A percentile compares a stretch with the other conserved stretches of the same genome.
These are phyloP conservation scores for Pleurotus eryngii DNA, from an alignment of 768 basidiomycete species.

Conservation along the genomic window DNA sequence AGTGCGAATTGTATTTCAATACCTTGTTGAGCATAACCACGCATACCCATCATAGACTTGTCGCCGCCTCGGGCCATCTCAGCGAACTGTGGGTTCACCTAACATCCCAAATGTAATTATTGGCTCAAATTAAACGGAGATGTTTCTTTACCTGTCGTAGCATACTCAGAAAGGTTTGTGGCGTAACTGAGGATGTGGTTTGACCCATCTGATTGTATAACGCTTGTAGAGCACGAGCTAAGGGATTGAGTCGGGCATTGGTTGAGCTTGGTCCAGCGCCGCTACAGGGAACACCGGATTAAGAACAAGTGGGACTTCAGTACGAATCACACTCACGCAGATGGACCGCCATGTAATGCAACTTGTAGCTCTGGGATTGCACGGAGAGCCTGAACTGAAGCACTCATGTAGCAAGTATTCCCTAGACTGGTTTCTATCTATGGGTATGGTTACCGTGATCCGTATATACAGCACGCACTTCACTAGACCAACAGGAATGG, in stretches of 20 bases:
- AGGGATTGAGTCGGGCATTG: conserved; percentile 21
- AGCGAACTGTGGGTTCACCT: conserved; percentile 83
- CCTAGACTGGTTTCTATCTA: conserved; percentile 50
- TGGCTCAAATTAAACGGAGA: no score
- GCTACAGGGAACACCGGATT: no score
- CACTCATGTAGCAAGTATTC: conserved; percentile 98
- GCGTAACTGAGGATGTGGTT: conserved; percentile 75
- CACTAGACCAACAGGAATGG: conserved; percentile 75
- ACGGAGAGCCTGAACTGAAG: conserved; percentile 90
- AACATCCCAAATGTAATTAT: no score
- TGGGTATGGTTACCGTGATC: background rate
- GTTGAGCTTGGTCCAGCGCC: conserved; percentile 16
- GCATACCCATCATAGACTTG: conserved; percentile 31
- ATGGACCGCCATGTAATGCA: conserved; percentile 42
- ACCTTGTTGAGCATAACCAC: conserved; percentile 77
- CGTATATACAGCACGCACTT: conserved; percentile 45
- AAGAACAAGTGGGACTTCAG: no score
- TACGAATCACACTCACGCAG: conserved; percentile 35
- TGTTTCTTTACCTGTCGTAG: conserved; percentile 44
- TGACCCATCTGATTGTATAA: conserved; percentile 71
- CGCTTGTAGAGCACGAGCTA: conserved; percentile 56
- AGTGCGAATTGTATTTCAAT: conserved; percentile 22
- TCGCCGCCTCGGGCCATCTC: conserved; percentile 53
- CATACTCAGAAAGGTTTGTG: conserved; percentile 60
- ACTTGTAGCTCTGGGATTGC: conserved; percentile 85